A percentile compares a stretch with the other conserved stretches of the same genome.
These are phyloP conservation scores for Allodekkera sacchari DNA, from an alignment of 805 yeast species.

Conservation along the genomic window DNA sequence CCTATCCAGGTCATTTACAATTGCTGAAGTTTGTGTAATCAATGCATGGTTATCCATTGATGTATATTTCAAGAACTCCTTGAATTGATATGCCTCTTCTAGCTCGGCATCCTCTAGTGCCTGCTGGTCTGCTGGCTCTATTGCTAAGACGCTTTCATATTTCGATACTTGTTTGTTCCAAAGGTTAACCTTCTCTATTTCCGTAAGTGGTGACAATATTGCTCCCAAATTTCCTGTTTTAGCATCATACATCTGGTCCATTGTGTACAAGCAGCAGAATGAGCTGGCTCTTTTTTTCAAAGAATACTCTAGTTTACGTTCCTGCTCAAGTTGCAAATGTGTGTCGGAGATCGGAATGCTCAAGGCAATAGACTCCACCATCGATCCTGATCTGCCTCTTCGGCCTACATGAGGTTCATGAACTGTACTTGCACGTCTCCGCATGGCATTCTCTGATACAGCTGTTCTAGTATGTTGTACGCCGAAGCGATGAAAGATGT, in stretches of 20 bases:
- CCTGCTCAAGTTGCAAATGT: conserved; percentile 5
- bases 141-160: conserved; percentile 34
- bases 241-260: neutral
- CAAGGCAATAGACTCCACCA: conserved; percentile 54
- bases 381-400: conserved; percentile 47
- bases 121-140: conserved; percentile 32
- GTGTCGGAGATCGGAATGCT: conserved; percentile 36
- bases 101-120: conserved; percentile 27
- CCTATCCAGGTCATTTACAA: conserved; percentile 37
- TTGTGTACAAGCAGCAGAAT: neutral
- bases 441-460: conserved; percentile 4
- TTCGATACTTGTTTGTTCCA: conserved; percentile 30
- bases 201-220: conserved; percentile 29
- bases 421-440: conserved; percentile 17
- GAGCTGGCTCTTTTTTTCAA: conserved; percentile 10
- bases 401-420: conserved; percentile 14
- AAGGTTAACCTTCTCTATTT: conserved; percentile 26
- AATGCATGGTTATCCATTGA: conserved; percentile 27
- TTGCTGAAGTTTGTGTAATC: conserved; percentile 33
- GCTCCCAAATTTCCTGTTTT: neutral
- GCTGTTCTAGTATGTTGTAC: too few species aligned
- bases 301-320: neutral
- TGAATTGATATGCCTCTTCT: conserved; percentile 28
- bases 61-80: conserved; percentile 23
- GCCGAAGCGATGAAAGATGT: too few species aligned